A percentile compares a stretch with the other conserved stretches of the same genome.
Conservation (phyloP, 352 stramenopile genomes). For the Phytophthora constricta region DNA sequence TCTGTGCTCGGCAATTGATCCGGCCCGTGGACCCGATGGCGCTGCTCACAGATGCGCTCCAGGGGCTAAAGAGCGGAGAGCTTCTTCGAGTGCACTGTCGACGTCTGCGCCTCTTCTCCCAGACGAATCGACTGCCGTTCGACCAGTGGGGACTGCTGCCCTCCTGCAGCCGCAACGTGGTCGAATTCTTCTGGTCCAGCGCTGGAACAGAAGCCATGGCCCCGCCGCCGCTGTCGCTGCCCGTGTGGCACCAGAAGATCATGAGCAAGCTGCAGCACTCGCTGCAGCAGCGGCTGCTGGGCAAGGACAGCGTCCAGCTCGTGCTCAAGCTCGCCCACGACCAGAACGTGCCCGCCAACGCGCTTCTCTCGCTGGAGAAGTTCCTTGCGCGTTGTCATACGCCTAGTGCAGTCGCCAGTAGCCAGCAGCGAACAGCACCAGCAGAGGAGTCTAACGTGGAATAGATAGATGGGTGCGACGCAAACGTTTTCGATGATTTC, state of each 20-base stretch:
- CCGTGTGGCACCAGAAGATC: slow-evolving; percentile 60
- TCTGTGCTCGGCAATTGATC: slow-evolving; percentile 60
- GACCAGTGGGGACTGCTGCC: slow-evolving; percentile 55
- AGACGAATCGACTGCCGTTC: slow-evolving; percentile 52
- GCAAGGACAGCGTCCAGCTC: slow-evolving; percentile 64
- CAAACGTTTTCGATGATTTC: slow-evolving; percentile 5
- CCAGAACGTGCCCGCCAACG: slow-evolving; percentile 37
- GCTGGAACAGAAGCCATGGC: neutral
- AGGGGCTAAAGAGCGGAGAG: slow-evolving; percentile 35
- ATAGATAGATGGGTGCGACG: neutral
- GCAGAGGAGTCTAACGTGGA: neutral
- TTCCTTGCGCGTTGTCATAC: slow-evolving; percentile 47
- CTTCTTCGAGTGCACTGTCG: slow-evolving; percentile 49
- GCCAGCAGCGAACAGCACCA: neutral
- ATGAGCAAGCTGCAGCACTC: slow-evolving; percentile 48
- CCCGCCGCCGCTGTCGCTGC: slow-evolving; percentile 2
- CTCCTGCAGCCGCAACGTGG: slow-evolving; percentile 31
- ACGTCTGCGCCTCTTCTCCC: slow-evolving; percentile 60
- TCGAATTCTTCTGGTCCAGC: slow-evolving; percentile 54
- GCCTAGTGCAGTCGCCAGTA: neutral
- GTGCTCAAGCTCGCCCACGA: slow-evolving; percentile 51
- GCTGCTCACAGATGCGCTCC: slow-evolving; percentile 40
- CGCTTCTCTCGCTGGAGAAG: slow-evolving; percentile 51
- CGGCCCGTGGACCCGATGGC: slow-evolving; percentile 44
- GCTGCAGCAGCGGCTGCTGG: slow-evolving; percentile 58